Evolutionary conservation across 192 early-diverging fungal species (phyloP).

Genomic region (Backusella liffmaniae): DNA sequence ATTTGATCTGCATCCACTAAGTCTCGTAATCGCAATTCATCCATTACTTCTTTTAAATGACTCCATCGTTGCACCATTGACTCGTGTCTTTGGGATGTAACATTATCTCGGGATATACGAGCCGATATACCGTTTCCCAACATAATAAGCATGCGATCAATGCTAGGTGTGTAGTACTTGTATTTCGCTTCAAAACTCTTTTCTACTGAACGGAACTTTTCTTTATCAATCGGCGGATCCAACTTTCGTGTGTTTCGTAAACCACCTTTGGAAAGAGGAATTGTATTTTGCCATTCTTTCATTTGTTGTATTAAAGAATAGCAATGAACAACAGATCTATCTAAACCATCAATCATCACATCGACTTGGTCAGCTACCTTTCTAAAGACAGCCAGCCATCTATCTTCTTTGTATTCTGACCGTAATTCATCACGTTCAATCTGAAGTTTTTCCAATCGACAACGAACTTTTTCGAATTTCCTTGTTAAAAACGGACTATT

Average conservation of each 20-base stretch:
- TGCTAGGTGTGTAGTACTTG: conserved; percentile 55
- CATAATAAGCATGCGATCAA: conserved; percentile 57
- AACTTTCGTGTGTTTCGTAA: conserved; percentile 13
- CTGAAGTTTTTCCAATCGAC: conserved; percentile 39
- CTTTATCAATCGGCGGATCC: conserved; percentile 35
- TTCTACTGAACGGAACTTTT: conserved; percentile 46
- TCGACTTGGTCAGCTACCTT: conserved; percentile 52
- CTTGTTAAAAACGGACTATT: conserved; percentile 23
- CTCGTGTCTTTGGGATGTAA: conserved; percentile 42
- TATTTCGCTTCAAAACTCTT: conserved; percentile 57
- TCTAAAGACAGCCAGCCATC: conserved; percentile 57
- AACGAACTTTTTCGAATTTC: conserved; percentile 39
- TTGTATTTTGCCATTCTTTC: conserved; percentile 26
- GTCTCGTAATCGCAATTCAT: conserved; percentile 28
- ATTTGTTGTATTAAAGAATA: conserved; percentile 27
- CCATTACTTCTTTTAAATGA: conserved; percentile 39
- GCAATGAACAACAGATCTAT: conserved; percentile 50
- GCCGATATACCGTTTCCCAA: conserved; percentile 54
- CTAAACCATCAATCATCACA: conserved; percentile 58
- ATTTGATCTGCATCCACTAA: conserved; percentile 26
- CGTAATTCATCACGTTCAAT: conserved; percentile 51
- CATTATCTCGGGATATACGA: conserved; percentile 39
- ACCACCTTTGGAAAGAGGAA: not conserved
- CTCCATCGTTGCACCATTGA: conserved; percentile 52
- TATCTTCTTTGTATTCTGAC: conserved; percentile 57